Base-by-base conservation (phyloP, 2,329 filamentous ascomycete genomes). In the Cadophora sp. region DNA sequence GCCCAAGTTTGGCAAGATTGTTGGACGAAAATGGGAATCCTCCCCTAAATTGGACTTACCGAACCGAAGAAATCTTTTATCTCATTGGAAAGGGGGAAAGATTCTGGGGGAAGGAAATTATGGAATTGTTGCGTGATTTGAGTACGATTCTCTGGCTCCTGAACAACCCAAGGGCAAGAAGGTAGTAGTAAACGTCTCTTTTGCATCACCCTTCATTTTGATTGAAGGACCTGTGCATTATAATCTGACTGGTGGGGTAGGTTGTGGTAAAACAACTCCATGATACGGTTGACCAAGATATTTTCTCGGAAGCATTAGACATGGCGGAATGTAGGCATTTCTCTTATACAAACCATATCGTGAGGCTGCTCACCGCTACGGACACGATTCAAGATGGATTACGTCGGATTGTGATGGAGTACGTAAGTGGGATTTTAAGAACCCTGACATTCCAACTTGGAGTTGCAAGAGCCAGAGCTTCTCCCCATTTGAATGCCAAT, bases 321-420 rank as follows among this genome's bases (percentile, higher is more conserved):
- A 43, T 61, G 40, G n/a, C 19, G 6, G 43, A n/a, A 4, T 31
- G 37, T 12, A 4, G 9, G 0, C 27, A n/a, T 1, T 26, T 6
- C 14, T 46, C 59, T 31, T 29, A 29, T 24, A 48, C 59, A 3
- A 37, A 61, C 9, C 59, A 61, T 29, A 61, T 61, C 19, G 40
- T 50, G 29, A 9, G 27, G 31, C 4, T 61, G 16, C 5, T 61
- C 1, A 29, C 22, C 2, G 5, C 26, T 29, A 19, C 3, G 5
- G 14, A 12, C 12, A 4, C 22, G 12, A 22, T 34, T 3, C 19
- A 58, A 58, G 31, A 22, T 2, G 48, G 24, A 1, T 24, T 27
- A 4, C 48, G 48, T 51, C 48, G 48, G 22, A n/a, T 51, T 14
- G 5, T 58, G 29, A 19, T 58, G 29, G 53, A 58, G 19, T 37